A percentile compares a stretch with the other conserved stretches of the same genome.
Conservation (phyloP, 2,329 filamentous ascomycete genomes). For the Colletotrichum sp. region DNA sequence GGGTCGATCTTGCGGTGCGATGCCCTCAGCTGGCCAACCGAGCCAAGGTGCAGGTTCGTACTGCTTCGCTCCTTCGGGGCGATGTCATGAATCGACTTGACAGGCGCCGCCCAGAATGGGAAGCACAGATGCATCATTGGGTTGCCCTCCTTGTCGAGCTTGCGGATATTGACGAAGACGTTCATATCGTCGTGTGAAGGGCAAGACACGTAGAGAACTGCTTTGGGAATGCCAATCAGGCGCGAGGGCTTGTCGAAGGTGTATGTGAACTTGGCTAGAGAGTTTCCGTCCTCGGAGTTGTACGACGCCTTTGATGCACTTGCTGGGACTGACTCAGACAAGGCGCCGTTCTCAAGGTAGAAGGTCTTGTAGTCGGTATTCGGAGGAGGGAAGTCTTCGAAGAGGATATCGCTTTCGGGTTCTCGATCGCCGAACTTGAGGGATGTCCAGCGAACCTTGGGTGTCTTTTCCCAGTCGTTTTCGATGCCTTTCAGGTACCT, state of each 20-base stretch:
- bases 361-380: conserved; percentile 36
- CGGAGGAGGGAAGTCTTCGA: conserved; percentile 37
- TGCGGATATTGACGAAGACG: conserved; percentile 48
- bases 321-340: neutral
- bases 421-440: conserved; percentile 39
- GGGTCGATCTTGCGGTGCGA: conserved; percentile 45
- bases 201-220: conserved; percentile 49
- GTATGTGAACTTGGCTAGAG: conserved; percentile 38
- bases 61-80: conserved; percentile 39
- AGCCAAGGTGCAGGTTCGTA: conserved; percentile 45
- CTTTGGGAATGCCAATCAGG: conserved; percentile 52
- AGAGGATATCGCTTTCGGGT: conserved; percentile 35
- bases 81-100: conserved; percentile 31
- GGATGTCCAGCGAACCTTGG: conserved; percentile 45
- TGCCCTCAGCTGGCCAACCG: conserved; percentile 47
- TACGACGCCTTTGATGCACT: conserved; percentile 28
- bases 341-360: conserved; percentile 27
- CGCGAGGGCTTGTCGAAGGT: conserved; percentile 42
- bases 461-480: conserved; percentile 53
- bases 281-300: conserved; percentile 32
- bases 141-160: conserved; percentile 46
- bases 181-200: conserved; percentile 46
- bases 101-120: conserved; percentile 33
- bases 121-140: conserved; percentile 47
- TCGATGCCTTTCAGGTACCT: conserved; percentile 44